These are phyloP conservation scores for Plasmodium falciparum DNA, from an alignment of 169 alveolate species.

Conservation along the genomic window DNA sequence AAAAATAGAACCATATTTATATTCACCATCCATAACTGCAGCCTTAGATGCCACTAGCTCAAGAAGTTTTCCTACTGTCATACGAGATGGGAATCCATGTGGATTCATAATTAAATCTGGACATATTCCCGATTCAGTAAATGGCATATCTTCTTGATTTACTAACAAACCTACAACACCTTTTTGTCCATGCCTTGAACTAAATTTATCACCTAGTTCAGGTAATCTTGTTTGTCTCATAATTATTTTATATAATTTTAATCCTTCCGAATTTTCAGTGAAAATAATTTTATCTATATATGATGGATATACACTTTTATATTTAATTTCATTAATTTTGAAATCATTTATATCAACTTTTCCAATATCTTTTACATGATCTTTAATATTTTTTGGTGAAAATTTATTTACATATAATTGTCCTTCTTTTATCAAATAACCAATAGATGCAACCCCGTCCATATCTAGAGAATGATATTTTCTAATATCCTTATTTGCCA, in stretches of 20 bases:
- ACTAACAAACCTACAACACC: constrained; percentile 99
- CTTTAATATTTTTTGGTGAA: constrained; percentile 88
- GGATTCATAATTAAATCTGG: constrained; percentile 99
- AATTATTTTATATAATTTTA: constrained; percentile 93
- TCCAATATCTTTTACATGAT: constrained; percentile 78
- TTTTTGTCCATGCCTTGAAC: constrained; percentile 99
- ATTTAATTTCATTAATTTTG: constrained; percentile 79
- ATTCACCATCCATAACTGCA: constrained; percentile 96
- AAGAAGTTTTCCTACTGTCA: constrained; percentile 99
- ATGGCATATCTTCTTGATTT: constrained; percentile 98
- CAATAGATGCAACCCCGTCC: constrained; percentile 96
- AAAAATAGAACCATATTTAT: constrained; percentile 98
- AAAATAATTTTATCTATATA: constrained; percentile 96
- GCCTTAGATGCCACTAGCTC: constrained; percentile 97
- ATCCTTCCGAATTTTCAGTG: constrained; percentile 94
- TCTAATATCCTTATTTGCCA: constrained; percentile 16
- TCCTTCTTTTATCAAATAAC: constrained; percentile 92
- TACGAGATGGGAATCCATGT: constrained; percentile 99
- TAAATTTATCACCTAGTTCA: constrained; percentile 98
- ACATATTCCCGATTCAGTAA: constrained; percentile 99
- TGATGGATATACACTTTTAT: constrained; percentile 84
- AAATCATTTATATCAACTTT: constrained; percentile 78
- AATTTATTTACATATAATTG: constrained; percentile 92
- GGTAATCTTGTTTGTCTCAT: constrained; percentile 96
- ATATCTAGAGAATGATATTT: constrained; percentile 88